Base-by-base conservation (phyloP, 768 basidiomycete species). In the Solioccasus polychromus region DNA sequence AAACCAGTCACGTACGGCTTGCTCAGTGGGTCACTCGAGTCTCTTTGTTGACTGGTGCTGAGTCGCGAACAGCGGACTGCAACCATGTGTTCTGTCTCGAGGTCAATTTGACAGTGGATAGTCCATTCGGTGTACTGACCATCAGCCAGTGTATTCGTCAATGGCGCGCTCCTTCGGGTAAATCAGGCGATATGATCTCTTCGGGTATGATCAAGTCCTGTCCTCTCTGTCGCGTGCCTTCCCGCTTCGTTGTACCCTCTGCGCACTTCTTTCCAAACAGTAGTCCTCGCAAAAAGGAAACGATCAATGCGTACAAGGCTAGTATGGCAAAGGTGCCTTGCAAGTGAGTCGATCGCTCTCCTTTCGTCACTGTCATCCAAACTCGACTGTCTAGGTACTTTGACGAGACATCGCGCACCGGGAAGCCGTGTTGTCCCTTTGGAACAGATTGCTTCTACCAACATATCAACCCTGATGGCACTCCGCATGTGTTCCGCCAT, bases 401-500 rank as follows among this genome's bases (percentile, higher is more conserved):
- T 61, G 68, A 76, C 47, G 60, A 70, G 34, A 81, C 85, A 4
- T 68, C 68, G 30, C 60, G 63, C 8, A 62, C 65, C 35, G 55
- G 57, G 14, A 71, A 68, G 37, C 81, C 82, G 1, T 75, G 76
- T 42, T 92, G 88, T 64, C 88, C 86, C 1, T 92, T 87, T 53
- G 88, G 88, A 34, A 71, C 72, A 38, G 88, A 91, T 47, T 92
- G 88, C 60, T 88, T 92, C 61, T 92, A 89, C 59, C 75, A 79
- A 54, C 88, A 92, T 58, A 53, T 68, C 39, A 82, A 83, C 20
- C 65, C 69, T 0, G 88, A 90, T 52, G 88, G 88, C 10, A 78
- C 84, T 8, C 70, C 71, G 1, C 71, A 79, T 51, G 54, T 76
- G 2, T 85, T 85, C 55, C 53, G 60, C 30, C 65, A 77, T 32